Evolutionary conservation across 169 alveolate species (phyloP).

Genomic region (Plasmodium berghei): DNA sequence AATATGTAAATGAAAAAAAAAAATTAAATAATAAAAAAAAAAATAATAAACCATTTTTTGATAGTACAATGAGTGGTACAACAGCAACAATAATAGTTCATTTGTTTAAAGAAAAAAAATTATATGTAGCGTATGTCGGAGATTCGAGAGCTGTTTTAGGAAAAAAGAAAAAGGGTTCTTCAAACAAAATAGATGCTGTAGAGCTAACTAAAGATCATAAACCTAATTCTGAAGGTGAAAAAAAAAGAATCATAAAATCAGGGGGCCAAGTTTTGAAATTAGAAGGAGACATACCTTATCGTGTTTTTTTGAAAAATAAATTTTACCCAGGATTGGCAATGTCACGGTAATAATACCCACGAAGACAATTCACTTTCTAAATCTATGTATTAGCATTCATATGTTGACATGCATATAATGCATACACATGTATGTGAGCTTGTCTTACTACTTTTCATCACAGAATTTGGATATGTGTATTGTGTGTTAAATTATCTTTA

Average conservation of each 20-base stretch:
- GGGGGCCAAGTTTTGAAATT: constrained; percentile 90
- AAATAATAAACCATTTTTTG: constrained; percentile 77
- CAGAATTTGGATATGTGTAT: no score
- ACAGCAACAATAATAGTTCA: constrained; percentile 84
- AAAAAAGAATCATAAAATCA: constrained; percentile 83
- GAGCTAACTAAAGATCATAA: constrained; percentile 87
- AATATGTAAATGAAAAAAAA: constrained; percentile 41
- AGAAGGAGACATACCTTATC: constrained; percentile 86
- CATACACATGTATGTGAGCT: not conserved
- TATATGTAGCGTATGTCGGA: constrained; percentile 90
- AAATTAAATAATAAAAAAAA: constrained; percentile 25
- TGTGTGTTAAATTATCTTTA: no score
- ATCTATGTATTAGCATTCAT: not conserved
- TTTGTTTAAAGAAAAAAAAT: constrained; percentile 76
- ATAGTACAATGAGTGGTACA: constrained; percentile 86
- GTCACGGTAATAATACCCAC: constrained; percentile 77
- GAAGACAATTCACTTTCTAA: not conserved
- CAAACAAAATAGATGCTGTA: constrained; percentile 77
- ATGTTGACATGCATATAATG: not conserved
- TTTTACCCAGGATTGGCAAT: constrained; percentile 92
- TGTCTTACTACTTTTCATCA: not conserved
- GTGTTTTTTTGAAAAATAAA: constrained; percentile 88
- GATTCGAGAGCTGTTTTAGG: constrained; percentile 91
- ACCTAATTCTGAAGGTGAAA: constrained; percentile 86
- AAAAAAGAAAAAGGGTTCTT: constrained; percentile 78